Evolutionary conservation across 225 moss, liverwort and hornwort species (phyloP).

Genomic region (Lunularia cruciata): DNA sequence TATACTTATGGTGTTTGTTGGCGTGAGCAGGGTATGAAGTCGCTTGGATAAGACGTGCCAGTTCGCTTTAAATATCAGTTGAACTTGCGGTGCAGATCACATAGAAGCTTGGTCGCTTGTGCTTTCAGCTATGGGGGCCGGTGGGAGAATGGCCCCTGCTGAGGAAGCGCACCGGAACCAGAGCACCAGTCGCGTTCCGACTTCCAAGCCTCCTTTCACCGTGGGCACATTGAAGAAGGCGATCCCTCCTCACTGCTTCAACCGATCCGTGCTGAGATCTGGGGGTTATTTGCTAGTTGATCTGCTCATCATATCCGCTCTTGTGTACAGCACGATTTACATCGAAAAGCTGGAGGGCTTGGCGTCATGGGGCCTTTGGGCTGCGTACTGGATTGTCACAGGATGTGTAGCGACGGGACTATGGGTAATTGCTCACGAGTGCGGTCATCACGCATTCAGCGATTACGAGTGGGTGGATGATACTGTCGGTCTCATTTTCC

Average conservation of each 20-base stretch:
- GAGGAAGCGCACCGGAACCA: constrained; percentile 21
- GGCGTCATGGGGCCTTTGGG: constrained; percentile 64
- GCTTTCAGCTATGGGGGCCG: constrained; percentile 29
- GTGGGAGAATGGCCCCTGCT: constrained; percentile 35
- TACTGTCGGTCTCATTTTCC: constrained; percentile 70
- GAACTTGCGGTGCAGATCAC: background rate
- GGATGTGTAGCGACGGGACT: constrained; percentile 85
- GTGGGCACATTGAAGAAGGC: constrained; percentile 66
- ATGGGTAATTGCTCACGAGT: constrained; percentile 93
- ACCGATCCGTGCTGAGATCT: constrained; percentile 65
- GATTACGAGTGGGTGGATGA: constrained; percentile 93
- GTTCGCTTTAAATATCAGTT: background rate
- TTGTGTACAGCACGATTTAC: constrained; percentile 55
- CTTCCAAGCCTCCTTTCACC: constrained; percentile 72
- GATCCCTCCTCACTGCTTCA: constrained; percentile 75
- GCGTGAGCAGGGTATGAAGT: background rate
- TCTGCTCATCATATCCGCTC: constrained; percentile 53
- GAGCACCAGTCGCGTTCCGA: constrained; percentile 51
- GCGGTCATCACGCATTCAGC: constrained; percentile 96
- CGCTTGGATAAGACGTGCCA: background rate
- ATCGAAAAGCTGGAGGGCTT: constrained; percentile 50
- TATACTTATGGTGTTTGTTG: too few species aligned
- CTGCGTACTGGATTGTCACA: constrained; percentile 58
- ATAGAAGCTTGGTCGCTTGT: background rate
- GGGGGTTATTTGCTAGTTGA: constrained; percentile 67